phyloP scores from a whole-genome alignment of 1,284 basidiomycete genomes.

The Pyrrhoderma noxium region DNA sequence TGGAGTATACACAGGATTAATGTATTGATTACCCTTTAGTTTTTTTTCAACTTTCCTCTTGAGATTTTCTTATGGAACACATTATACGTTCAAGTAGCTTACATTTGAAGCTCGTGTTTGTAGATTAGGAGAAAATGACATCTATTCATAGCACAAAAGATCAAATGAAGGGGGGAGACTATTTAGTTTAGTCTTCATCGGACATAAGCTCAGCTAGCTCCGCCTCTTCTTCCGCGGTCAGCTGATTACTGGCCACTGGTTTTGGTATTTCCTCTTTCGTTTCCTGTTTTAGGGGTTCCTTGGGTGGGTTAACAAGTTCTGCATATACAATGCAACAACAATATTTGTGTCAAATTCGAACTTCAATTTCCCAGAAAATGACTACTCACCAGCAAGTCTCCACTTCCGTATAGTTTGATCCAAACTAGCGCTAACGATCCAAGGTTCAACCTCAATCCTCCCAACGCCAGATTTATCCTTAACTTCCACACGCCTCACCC shows the following conservation, averaged over 20 bases:
- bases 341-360: neutral
- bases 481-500: conserved; percentile 47
- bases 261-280: conserved; percentile 21
- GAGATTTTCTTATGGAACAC: neutral
- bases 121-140: neutral
- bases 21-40: neutral
- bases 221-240: conserved; percentile 72
- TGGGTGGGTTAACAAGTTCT: conserved; percentile 45
- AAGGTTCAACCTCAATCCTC: conserved; percentile 50
- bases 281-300: conserved; percentile 27
- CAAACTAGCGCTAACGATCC: conserved; percentile 76
- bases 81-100: neutral
- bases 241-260: conserved; percentile 24
- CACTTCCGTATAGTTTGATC: conserved; percentile 84
- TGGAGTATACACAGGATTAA: neutral
- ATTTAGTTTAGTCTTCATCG: conserved; percentile 30
- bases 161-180: too few relatives aligned
- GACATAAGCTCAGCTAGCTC: conserved; percentile 78
- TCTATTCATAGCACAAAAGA: neutral
- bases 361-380: too few relatives aligned
- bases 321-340: neutral
- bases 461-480: conserved; percentile 29
- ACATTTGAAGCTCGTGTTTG: conserved; percentile 9
- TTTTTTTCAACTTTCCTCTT: too few relatives aligned
- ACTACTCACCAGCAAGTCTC: conserved; percentile 56